Evolutionary conservation across 225 moss, liverwort and hornwort species (phyloP).

Genomic region (Pseudisothecium myosuroides): DNA sequence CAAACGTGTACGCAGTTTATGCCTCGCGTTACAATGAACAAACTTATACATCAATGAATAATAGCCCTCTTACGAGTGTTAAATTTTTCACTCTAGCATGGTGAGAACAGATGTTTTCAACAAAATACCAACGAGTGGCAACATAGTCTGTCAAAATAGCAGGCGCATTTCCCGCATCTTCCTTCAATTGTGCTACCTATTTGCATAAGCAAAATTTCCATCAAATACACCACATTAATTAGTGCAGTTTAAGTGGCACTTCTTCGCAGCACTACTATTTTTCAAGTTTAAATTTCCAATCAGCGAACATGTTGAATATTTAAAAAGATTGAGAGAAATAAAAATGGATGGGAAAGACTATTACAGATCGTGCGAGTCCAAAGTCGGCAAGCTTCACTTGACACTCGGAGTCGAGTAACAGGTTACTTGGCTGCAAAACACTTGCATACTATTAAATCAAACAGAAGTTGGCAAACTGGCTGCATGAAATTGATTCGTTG

Average conservation of each 20-base stretch:
- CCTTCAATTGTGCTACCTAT: constrained; percentile 87
- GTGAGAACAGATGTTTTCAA: not conserved
- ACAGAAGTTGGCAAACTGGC: not conserved
- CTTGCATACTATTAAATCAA: not conserved
- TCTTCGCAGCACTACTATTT: not conserved
- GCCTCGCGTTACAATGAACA: not conserved
- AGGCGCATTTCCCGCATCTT: constrained; percentile 66
- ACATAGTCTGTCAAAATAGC: constrained; percentile 90
- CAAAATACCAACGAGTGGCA: constrained; percentile 80
- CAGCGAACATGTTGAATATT: not conserved
- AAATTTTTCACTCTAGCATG: not conserved
- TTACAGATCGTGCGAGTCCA: constrained; percentile 94
- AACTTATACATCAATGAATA: not conserved
- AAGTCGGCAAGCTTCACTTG: constrained; percentile 94
- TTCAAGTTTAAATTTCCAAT: not conserved
- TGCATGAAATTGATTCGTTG: not conserved
- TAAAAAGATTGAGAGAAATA: not conserved
- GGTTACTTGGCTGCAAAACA: constrained; percentile 72
- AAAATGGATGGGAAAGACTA: not conserved
- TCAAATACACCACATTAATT: not conserved
- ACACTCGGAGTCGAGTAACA: constrained; percentile 88
- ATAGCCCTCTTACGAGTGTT: not conserved
- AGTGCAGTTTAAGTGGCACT: not conserved
- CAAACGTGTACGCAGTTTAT: not conserved
- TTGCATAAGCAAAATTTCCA: not conserved